phyloP scores from a whole-genome alignment of 1,139 yeast species.

The Hyphopichia buzzinii region DNA sequence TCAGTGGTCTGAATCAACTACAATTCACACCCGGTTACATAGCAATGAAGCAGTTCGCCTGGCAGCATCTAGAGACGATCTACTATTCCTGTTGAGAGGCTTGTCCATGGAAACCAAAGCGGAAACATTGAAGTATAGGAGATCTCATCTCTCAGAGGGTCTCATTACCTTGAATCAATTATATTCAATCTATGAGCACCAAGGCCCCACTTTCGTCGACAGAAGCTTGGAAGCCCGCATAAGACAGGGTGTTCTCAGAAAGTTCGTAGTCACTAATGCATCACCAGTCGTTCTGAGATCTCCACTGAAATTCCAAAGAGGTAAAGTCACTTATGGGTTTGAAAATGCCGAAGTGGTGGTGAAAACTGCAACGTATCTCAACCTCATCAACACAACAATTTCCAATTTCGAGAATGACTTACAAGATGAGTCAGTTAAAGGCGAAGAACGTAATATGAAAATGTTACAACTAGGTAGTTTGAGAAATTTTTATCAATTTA shows the following conservation, averaged over 20 bases:
- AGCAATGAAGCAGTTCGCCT: slow-evolving; percentile 12
- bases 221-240: slow-evolving; percentile 34
- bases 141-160: slow-evolving; percentile 30
- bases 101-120: slow-evolving; percentile 35
- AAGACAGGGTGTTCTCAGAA: slow-evolving; percentile 32
- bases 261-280: slow-evolving; percentile 45
- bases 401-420: slow-evolving; percentile 4
- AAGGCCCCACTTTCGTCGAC: slow-evolving; percentile 47
- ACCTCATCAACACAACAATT: slow-evolving; percentile 14
- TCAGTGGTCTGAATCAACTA: slow-evolving; percentile 40
- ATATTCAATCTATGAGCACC: slow-evolving; percentile 38
- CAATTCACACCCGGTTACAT: slow-evolving; percentile 22
- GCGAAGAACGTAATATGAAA: slow-evolving; percentile 6
- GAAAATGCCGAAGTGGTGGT: slow-evolving; percentile 44
- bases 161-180: slow-evolving; percentile 39
- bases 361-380: slow-evolving; percentile 22
- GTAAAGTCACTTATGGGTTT: slow-evolving; percentile 43
- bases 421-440: neutral
- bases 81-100: slow-evolving; percentile 34
- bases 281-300: slow-evolving; percentile 45
- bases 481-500: slow-evolving; percentile 22
- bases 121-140: slow-evolving; percentile 36
- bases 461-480: slow-evolving; percentile 12
- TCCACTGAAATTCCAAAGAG: slow-evolving; percentile 28
- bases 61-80: slow-evolving; percentile 19